Base-by-base conservation (phyloP, 2,329 filamentous ascomycete genomes). In the Diplodia sapinea region DNA sequence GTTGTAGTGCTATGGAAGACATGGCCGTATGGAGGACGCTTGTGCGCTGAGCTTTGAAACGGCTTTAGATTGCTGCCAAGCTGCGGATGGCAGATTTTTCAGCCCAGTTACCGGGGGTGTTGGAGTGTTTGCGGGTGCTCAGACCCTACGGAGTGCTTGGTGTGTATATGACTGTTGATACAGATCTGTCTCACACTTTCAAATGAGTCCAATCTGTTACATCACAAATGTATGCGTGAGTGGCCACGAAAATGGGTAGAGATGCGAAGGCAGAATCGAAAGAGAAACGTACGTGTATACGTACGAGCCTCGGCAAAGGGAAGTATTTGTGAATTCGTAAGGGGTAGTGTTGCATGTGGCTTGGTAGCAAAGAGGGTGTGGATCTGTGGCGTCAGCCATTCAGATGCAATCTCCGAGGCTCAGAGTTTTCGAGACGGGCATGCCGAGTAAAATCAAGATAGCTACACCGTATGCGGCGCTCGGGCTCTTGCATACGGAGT, bases 331-430 rank as follows among this genome's bases (percentile, higher is more conserved):
- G n/a, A 20, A n/a, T 4, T 20, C n/a, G 43, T n/a, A 47, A 47
- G 43, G 31, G 33, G 54, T 9, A n/a, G 31, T n/a, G 11, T 56
- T 36, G 17, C 31, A 23, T n/a, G 31, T 9, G n/a, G 54, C 15
- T 20, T 56, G 52, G 52, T 36, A 56, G 33, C 26, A 33, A 29
- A 56, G 31, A 38, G 13, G 36, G 17, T 12, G 43, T 47, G 43
- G 43, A 47, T 20, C 43, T 47, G 43, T 47, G 43, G 43, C 43
- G 43, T 11, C 43, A 47, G 43, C 43, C 17, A 47, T 20, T 20
- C 17, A 11, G 29, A 33, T 38, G 54, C 54, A 56, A 56, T 56
- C 54, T 56, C 54, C 54, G 54, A 40, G 31, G n/a, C 31, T 36
- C 7, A 23, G n/a, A 38, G 29, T 36, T 38, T 12, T 47, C 17